Evolutionary conservation across 2,329 filamentous ascomycete genomes (phyloP).

Genomic region (Colletotrichum chrysophilum): DNA sequence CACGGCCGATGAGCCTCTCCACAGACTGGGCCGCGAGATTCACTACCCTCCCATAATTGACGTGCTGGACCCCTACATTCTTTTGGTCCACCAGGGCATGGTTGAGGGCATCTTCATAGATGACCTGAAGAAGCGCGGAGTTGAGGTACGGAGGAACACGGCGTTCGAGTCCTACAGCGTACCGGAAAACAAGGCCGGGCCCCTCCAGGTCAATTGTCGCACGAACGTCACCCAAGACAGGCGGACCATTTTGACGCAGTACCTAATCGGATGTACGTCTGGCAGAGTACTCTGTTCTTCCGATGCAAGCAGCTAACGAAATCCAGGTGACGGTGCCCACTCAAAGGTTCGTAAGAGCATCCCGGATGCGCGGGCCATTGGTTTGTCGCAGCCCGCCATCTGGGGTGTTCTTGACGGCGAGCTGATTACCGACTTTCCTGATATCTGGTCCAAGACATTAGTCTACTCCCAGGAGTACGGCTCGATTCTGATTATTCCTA

Average conservation of each 20-base stretch:
- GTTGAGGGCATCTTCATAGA: slow-evolving; percentile 74
- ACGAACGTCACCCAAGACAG: slow-evolving; percentile 57
- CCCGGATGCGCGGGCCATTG: slow-evolving; percentile 58
- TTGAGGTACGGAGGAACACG: slow-evolving; percentile 67
- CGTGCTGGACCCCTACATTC: slow-evolving; percentile 61
- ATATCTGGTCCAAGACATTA: slow-evolving; percentile 77
- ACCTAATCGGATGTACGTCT: slow-evolving; percentile 68
- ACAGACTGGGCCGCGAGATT: slow-evolving; percentile 67
- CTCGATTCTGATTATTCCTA: slow-evolving; percentile 75
- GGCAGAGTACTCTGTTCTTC: neutral
- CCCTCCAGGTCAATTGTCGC: slow-evolving; percentile 56
- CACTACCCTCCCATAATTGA: slow-evolving; percentile 71
- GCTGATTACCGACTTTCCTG: slow-evolving; percentile 74
- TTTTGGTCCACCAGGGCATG: slow-evolving; percentile 75
- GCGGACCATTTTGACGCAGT: slow-evolving; percentile 60
- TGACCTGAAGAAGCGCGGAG: slow-evolving; percentile 69
- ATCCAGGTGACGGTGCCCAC: slow-evolving; percentile 69
- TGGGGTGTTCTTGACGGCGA: slow-evolving; percentile 78
- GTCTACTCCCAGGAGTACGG: slow-evolving; percentile 71
- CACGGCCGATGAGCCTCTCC: slow-evolving; percentile 54
- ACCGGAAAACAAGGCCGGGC: slow-evolving; percentile 46
- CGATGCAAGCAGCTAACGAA: neutral
- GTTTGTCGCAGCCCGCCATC: slow-evolving; percentile 56
- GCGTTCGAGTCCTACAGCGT: slow-evolving; percentile 65
- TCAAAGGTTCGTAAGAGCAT: slow-evolving; percentile 73